A percentile compares a stretch with the other conserved stretches of the same genome.
Evolutionary conservation across 257 asterid species (phyloP).

Genomic region (Solanum chmielewskii): DNA sequence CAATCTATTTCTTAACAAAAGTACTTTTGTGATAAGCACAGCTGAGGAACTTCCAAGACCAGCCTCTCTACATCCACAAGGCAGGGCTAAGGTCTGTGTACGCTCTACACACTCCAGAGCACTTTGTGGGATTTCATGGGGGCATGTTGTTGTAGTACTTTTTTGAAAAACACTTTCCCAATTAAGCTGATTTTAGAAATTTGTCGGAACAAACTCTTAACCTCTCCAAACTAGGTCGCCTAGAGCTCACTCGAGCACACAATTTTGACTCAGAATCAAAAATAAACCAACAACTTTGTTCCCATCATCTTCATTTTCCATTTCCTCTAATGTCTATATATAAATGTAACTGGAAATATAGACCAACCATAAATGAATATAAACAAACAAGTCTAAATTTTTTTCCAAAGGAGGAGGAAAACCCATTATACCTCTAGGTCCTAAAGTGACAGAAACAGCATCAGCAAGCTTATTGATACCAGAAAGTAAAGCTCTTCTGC

Average conservation of each 20-base stretch:
- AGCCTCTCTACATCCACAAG: not conserved
- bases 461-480: slow-evolving; percentile 95
- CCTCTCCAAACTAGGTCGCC: not conserved
- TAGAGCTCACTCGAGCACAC: not conserved
- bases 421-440: slow-evolving; percentile 61
- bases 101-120: not conserved
- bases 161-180: not conserved
- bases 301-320: not conserved
- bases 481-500: slow-evolving; percentile 64
- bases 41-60: not conserved
- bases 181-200: not conserved
- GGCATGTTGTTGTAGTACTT: not conserved
- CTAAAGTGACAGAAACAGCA: slow-evolving; percentile 89
- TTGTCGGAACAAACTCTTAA: not conserved
- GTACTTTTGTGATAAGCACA: not conserved
- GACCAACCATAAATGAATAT: not conserved
- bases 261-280: not conserved
- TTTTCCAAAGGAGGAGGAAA: not conserved
- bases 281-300: not conserved
- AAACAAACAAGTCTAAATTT: not conserved
- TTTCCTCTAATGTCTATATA: not conserved
- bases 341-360: not conserved
- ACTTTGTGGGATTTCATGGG: not conserved
- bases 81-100: not conserved
- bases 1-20: not conserved